A percentile compares a stretch with the other conserved stretches of the same genome.
Conservation (phyloP, 495 filamentous ascomycete genomes). For the Neurospora sp. region DNA sequence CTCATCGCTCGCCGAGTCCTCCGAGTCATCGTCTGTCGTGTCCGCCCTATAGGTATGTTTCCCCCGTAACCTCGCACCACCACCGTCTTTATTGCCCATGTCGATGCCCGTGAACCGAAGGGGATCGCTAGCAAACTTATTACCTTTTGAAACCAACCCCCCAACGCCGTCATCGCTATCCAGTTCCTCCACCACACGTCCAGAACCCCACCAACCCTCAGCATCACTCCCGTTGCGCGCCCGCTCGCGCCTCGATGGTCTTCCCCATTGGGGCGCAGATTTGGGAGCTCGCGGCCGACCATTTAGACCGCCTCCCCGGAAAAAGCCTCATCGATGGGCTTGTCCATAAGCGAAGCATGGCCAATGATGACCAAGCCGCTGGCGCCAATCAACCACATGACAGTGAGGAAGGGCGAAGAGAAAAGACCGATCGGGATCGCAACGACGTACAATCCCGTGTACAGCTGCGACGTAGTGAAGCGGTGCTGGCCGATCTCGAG, state of each 20-base stretch:
- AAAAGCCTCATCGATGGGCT: conserved; percentile 99
- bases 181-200: conserved; percentile 58
- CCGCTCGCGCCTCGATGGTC: conserved; percentile 83
- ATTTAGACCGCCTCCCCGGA: conserved; percentile 99
- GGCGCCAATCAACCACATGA: conserved; percentile 92
- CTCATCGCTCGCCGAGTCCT: conserved; percentile 43
- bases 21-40: conserved; percentile 42
- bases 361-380: conserved; percentile 84
- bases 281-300: conserved; percentile 99
- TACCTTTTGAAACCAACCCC: conserved; percentile 27
- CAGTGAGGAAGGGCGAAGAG: conserved; percentile 68
- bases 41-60: conserved; percentile 31
- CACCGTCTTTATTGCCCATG: conserved; percentile 36
- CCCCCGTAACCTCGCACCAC: conserved; percentile 27
- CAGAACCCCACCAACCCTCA: conserved; percentile 31
- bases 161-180: conserved; percentile 51
- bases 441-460: conserved; percentile 74
- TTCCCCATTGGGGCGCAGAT: conserved; percentile 92
- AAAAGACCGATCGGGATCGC: conserved; percentile 73
- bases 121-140: conserved; percentile 45
- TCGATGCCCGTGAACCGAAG: conserved; percentile 54
- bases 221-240: conserved; percentile 46
- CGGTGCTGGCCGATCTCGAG: conserved; percentile 73
- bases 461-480: conserved; percentile 87
- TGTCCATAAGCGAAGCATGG: conserved; percentile 93